Conservation (phyloP, 2,329 filamentous ascomycete species). For the Fusarium buharicum region DNA sequence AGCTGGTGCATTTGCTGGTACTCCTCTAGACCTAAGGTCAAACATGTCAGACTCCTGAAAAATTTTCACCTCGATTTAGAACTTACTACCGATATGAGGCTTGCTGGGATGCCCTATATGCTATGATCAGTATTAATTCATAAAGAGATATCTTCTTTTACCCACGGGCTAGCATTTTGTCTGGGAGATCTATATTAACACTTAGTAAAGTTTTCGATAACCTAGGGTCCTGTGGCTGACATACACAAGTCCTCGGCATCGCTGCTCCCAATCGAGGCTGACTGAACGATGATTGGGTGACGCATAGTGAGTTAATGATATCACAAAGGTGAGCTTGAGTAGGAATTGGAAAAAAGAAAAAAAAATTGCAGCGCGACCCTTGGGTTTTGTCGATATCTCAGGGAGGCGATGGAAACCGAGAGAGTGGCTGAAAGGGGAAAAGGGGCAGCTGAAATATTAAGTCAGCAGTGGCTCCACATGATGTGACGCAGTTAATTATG, state of each 20-base stretch:
- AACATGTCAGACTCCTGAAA: background rate
- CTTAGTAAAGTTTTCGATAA: background rate
- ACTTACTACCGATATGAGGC: conserved; percentile 36
- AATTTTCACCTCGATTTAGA: background rate
- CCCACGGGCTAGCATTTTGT: conserved; percentile 38
- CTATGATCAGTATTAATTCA: conserved; percentile 12
- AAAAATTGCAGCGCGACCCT: conserved; percentile 2
- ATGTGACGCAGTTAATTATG: conserved; percentile 2
- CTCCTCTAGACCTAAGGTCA: conserved; percentile 63
- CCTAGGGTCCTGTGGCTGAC: background rate
- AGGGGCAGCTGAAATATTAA: conserved; percentile 27
- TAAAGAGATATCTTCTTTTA: conserved; percentile 2
- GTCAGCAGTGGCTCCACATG: conserved; percentile 19
- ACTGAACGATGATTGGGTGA: conserved; percentile 11
- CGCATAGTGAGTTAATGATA: conserved; percentile 15
- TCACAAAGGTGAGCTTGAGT: background rate
- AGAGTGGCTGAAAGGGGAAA: conserved; percentile 33
- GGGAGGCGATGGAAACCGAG: background rate
- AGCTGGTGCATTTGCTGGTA: conserved; percentile 73
- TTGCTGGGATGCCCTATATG: conserved; percentile 34
- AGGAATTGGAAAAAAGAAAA: conserved; percentile 1
- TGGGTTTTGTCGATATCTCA: conserved; percentile 14
- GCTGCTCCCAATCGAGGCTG: conserved; percentile 1
- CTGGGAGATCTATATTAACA: conserved; percentile 26
- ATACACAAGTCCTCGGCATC: conserved; percentile 36